These are phyloP conservation scores for Sugiyamaella pinicola DNA, from an alignment of 1,139 yeast species.

Conservation along the genomic window DNA sequence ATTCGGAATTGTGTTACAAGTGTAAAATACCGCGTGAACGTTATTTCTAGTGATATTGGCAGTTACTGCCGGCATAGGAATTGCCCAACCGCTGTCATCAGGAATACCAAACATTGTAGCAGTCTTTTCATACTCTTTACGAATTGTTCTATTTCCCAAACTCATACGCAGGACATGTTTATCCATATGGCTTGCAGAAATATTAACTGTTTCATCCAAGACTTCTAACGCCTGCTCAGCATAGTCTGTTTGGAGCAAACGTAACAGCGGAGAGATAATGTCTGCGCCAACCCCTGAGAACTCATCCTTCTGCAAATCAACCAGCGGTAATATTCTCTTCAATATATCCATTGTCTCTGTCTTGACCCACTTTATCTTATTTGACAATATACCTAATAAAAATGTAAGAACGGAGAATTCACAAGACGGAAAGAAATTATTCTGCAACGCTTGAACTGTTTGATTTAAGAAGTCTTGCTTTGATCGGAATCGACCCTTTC, in stretches of 20 bases:
- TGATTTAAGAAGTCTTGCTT: slow-evolving; percentile 87
- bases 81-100: slow-evolving; percentile 97
- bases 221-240: slow-evolving; percentile 90
- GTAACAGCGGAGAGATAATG: slow-evolving; percentile 81
- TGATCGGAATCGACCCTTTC: slow-evolving; percentile 78
- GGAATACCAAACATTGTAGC: slow-evolving; percentile 95
- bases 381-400: slow-evolving; percentile 75
- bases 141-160: slow-evolving; percentile 75
- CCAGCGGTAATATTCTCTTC: slow-evolving; percentile 70
- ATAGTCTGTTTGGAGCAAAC: slow-evolving; percentile 79
- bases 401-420: slow-evolving; percentile 77
- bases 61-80: slow-evolving; percentile 90
- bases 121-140: slow-evolving; percentile 80
- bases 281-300: slow-evolving; percentile 94
- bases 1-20: slow-evolving; percentile 56
- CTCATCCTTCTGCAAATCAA: slow-evolving; percentile 76
- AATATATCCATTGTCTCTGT: slow-evolving; percentile 75
- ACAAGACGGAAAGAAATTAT: slow-evolving; percentile 70
- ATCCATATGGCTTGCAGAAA: slow-evolving; percentile 90
- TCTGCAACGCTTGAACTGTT: slow-evolving; percentile 66
- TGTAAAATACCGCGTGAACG: slow-evolving; percentile 92
- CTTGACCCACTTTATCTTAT: slow-evolving; percentile 76
- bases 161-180: slow-evolving; percentile 90
- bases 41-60: slow-evolving; percentile 88
- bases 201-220: slow-evolving; percentile 77